phyloP scores from a whole-genome alignment of 208 protist genomes.

The Trypanosoma theileri region DNA sequence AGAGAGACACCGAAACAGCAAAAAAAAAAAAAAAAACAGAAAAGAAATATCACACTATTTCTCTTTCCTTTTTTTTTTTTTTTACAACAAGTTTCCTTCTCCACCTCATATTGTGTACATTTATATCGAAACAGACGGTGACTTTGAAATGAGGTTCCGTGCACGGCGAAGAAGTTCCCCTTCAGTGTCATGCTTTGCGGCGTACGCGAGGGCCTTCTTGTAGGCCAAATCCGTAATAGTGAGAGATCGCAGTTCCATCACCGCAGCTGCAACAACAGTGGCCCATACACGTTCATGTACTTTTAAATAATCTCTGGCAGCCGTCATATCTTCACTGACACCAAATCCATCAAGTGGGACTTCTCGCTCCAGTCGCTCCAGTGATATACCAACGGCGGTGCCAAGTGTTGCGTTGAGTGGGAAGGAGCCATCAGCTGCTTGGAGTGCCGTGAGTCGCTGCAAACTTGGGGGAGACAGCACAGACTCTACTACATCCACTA shows the following conservation, averaged over 20 bases:
- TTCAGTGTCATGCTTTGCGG: constrained; percentile 23
- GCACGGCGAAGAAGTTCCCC: constrained; percentile 29
- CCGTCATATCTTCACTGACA: constrained; percentile 13
- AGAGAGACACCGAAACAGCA: constrained; percentile 3
- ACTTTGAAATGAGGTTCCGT: background rate
- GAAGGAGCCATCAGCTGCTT: constrained; percentile 46
- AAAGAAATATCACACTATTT: background rate
- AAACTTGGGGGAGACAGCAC: constrained; percentile 20
- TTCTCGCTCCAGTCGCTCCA: constrained; percentile 24
- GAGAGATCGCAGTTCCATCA: constrained; percentile 26
- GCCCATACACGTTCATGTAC: constrained; percentile 39
- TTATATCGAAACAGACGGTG: background rate
- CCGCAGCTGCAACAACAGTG: constrained; percentile 43
- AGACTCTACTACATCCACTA: constrained; percentile 31
- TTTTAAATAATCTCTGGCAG: constrained; percentile 13
- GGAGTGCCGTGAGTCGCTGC: constrained; percentile 40
- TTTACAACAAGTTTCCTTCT: constrained; percentile 7
- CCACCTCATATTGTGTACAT: background rate
- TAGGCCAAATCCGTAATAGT: constrained; percentile 30
- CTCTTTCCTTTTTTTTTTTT: background rate
- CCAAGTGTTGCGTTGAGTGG: constrained; percentile 27
- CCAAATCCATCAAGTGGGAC: constrained; percentile 19
- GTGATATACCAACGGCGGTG: constrained; percentile 23
- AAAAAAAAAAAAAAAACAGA: constrained; percentile 7
- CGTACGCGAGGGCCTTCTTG: constrained; percentile 27